Evolutionary conservation across 2,329 filamentous ascomycete species (phyloP), one percentile per base, ranked within the genome.

Genomic region (Aureobasidium namibiae): DNA sequence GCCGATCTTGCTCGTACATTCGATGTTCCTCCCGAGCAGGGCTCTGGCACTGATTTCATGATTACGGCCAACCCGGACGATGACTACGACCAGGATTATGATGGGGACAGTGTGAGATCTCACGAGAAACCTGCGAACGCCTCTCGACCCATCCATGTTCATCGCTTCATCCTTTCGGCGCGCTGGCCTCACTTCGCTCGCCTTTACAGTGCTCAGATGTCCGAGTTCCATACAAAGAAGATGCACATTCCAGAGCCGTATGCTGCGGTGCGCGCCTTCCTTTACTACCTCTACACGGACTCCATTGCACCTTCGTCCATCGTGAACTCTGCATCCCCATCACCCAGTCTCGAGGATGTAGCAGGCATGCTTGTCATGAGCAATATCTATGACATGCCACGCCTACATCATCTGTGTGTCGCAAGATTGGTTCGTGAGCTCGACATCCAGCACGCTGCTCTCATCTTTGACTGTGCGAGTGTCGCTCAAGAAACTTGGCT

Each of bases 241-340:
- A 94, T 99, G 88, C 92, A 99, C 74, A 96, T 99, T 45, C 92
- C 94, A 0, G 95, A 99, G 69, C 92, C 92, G 0, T 97, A 96
- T 73, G 87, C 86, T 1, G 91, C 96, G 0, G 94, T 99, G 48
- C 91, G 90, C 65, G 90, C 92, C 0, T 99, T 99, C 69, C 80
- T 99, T 29, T 92, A 94, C 74, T 99, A 96, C 69, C 82, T 99
- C 1, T 99, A 99, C 74, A 96, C 94, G 0, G 94, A 99, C 72
- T 92, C 87, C 65, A 96, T 99, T 65, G 73, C 75, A 4, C 61
- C 56, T 38, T 66, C 45, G 58, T 66, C 69, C 0, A 67, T 70
- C 24, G 69, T 67, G 1, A 45, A 49, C 67, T 61, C 61, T 11
- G 33, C 39, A 8, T 59, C 60, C 1, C 60, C 56, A 29, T 84